phyloP scores from a whole-genome alignment of 2,329 filamentous ascomycete species.

The Ophiostoma populinum region DNA sequence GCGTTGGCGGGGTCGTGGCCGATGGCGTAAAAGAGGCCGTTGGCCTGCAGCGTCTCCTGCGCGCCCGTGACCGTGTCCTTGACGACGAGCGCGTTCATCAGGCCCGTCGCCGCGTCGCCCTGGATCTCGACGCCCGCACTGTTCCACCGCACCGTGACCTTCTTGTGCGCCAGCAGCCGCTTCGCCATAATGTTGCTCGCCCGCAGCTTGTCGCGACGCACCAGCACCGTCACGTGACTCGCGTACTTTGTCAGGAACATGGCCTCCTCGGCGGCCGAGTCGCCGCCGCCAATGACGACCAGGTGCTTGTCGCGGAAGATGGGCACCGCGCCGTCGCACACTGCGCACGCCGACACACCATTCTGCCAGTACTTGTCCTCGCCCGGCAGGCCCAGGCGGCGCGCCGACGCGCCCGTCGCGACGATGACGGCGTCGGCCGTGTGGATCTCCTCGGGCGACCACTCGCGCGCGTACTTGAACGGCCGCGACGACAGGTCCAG shows the following conservation, averaged over 20 bases:
- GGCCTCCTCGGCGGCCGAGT: conserved; percentile 93
- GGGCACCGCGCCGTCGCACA: conserved; percentile 91
- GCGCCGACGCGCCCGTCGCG: conserved; percentile 84
- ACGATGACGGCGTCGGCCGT: conserved; percentile 89
- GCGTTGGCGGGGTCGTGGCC: conserved; percentile 85
- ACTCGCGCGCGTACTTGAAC: conserved; percentile 90
- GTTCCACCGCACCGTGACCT: conserved; percentile 83
- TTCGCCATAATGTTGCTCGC: conserved; percentile 87
- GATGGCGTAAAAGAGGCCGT: conserved; percentile 91
- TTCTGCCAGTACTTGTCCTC: conserved; percentile 97
- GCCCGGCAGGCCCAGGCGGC: conserved; percentile 64
- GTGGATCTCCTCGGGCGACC: conserved; percentile 62
- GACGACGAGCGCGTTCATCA: conserved; percentile 79
- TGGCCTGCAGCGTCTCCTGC: conserved; percentile 73
- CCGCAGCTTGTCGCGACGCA: conserved; percentile 70
- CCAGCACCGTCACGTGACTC: conserved; percentile 83
- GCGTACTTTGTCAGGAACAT: conserved; percentile 97
- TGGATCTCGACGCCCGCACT: conserved; percentile 65
- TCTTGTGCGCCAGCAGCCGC: conserved; percentile 64
- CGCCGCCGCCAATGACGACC: conserved; percentile 89
- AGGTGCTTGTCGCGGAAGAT: conserved; percentile 96
- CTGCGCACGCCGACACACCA: conserved; percentile 88
- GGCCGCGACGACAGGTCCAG: conserved; percentile 72
- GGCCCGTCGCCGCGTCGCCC: conserved; percentile 56
- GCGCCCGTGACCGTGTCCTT: conserved; percentile 61